Base-by-base conservation (phyloP, 2,329 filamentous ascomycete species). In the Dryadomyces quercus-mongolicae region DNA sequence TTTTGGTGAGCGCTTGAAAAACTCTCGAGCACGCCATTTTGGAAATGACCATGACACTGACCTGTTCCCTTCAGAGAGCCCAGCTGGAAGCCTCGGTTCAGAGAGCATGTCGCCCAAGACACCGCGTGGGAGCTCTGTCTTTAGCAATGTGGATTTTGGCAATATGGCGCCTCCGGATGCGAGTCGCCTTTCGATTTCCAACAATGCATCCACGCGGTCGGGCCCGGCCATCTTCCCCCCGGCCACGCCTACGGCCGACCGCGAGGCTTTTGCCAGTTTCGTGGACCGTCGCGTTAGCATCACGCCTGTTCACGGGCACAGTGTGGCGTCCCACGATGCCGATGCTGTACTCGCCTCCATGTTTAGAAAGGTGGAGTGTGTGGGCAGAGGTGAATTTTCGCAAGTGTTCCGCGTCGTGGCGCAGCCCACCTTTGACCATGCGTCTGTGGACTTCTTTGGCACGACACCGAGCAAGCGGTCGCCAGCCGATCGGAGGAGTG, bases 311-410 rank as follows among this genome's bases (percentile, higher is more conserved):
- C 85, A 88, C 60, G 80, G 78, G 7, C 85, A 88, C 60, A 80
- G 78, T 8, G 80, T 85, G 55, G 80, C 79, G n/a, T 78, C 80
- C 38, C 80, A 81, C 48, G 83, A 94, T 57, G 77, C 92, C 16
- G 92, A 97, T 63, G 79, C 82, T 21, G 81, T 80, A 52, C 71
- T 96, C 52, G 81, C 80, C 13, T 78, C 81, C 3, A 82, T 86
- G 53, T 98, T 98, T 65, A 82, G 85, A 54, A 86, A 85, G 57
- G 85, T 94, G 13, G 86, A 89, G 61, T 76, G 84, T 56, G 78
- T 92, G 60, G 92, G 92, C 49, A 84, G 84, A 56, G 93, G 93
- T 55, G 92, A 96, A 66, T 98, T 98, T 65, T 97, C 93, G 0
- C 81, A 86, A 54, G 93, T 98, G 1, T 98, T 89, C 67, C 82